Evolutionary conservation across 805 yeast genomes (phyloP).

Genomic region (Ogataea methylovora): DNA sequence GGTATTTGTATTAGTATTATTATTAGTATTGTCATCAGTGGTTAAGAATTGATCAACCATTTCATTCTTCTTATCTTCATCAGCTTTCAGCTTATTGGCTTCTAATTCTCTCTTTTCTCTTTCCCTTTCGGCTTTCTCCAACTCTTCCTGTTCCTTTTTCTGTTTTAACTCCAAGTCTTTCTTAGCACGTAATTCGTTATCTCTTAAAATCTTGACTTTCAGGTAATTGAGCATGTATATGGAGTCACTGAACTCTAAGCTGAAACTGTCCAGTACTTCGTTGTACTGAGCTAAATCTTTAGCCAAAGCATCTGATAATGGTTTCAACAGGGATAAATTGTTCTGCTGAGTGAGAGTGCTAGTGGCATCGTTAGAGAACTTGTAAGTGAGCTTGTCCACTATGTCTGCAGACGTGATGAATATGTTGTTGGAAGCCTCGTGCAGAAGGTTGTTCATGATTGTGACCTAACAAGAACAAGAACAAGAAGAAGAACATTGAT

Average conservation of each 20-base stretch:
- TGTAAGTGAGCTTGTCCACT: constrained; percentile 22
- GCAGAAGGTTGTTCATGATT: constrained; percentile 18
- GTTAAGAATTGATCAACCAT: not conserved
- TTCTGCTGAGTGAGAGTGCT: constrained; percentile 20
- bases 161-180: constrained; percentile 15
- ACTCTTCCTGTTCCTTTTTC: constrained; percentile 14
- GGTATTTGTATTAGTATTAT: not conserved
- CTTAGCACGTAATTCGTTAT: constrained; percentile 14
- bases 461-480: not conserved
- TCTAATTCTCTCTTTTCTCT: constrained; percentile 3
- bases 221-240: constrained; percentile 19
- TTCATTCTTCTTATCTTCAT: constrained; percentile 3
- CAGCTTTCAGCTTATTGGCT: constrained; percentile 2
- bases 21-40: not conserved
- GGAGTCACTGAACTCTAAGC: constrained; percentile 20
- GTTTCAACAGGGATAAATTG: constrained; percentile 18
- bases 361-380: constrained; percentile 16
- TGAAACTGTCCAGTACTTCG: constrained; percentile 20
- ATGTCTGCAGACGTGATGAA: constrained; percentile 26
- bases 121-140: constrained; percentile 6
- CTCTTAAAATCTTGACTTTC: constrained; percentile 20
- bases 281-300: constrained; percentile 21
- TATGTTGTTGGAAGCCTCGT: constrained; percentile 24
- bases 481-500: too few relatives aligned
- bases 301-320: constrained; percentile 16